Evolutionary conservation across 2,329 filamentous ascomycete species (phyloP).

Genomic region (Golovinomyces cichoracearum): DNA sequence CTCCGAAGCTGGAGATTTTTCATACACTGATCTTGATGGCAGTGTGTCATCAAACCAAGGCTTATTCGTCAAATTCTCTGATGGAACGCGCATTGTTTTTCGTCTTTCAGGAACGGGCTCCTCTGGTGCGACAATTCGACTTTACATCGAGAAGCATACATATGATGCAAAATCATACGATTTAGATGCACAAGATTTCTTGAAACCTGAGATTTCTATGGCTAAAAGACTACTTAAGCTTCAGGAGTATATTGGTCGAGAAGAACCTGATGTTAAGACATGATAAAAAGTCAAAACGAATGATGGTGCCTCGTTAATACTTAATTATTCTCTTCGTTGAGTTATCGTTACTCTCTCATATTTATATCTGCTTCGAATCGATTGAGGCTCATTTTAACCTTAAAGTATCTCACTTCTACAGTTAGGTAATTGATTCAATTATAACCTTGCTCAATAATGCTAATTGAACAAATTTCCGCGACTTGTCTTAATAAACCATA

Average conservation of each 20-base stretch:
- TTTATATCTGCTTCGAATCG: no score
- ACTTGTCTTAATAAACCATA: no score
- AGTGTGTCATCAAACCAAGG: slow-evolving; percentile 91
- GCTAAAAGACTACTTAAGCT: slow-evolving; percentile 70
- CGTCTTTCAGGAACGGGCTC: slow-evolving; percentile 86
- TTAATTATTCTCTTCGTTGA: no score
- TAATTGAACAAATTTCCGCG: no score
- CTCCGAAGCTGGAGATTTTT: slow-evolving; percentile 77
- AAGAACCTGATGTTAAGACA: slow-evolving; percentile 90
- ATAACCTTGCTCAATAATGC: no score
- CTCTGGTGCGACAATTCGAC: slow-evolving; percentile 79
- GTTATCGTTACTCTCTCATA: no score
- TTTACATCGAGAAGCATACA: slow-evolving; percentile 94
- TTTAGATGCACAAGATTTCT: slow-evolving; percentile 73
- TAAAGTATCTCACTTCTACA: no score
- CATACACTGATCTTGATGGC: slow-evolving; percentile 94
- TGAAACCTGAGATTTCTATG: slow-evolving; percentile 69
- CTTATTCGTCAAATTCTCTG: slow-evolving; percentile 79
- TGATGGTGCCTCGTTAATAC: neutral
- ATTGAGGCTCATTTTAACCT: no score
- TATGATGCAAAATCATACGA: slow-evolving; percentile 52
- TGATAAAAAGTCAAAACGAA: slow-evolving; percentile 19
- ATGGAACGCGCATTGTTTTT: slow-evolving; percentile 83
- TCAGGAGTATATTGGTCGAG: slow-evolving; percentile 75
- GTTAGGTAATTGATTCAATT: no score